Percentiles rank a stretch among this genome's conserved stretches.
These are phyloP conservation scores for Ophiocordyceps robertsii DNA, from an alignment of 2,329 filamentous ascomycete genomes.

Conservation along the genomic window DNA sequence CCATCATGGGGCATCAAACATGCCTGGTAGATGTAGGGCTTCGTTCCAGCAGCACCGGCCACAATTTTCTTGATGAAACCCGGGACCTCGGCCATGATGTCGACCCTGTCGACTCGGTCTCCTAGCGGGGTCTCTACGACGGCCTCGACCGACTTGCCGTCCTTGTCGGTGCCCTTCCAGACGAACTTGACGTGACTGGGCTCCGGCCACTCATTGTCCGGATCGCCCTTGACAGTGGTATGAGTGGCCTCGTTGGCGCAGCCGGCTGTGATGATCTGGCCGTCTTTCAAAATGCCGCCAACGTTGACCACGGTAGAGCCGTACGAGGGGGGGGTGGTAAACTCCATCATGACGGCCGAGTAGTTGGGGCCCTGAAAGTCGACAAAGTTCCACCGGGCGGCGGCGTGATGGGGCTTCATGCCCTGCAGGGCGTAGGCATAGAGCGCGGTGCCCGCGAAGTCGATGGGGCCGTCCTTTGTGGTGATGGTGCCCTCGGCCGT, in stretches of 20 bases:
- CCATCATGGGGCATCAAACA: constrained; percentile 11
- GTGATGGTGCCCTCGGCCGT: constrained; percentile 70
- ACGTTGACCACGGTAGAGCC: constrained; percentile 74
- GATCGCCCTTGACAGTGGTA: constrained; percentile 54
- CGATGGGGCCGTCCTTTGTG: constrained; percentile 66
- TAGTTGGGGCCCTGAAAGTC: constrained; percentile 80
- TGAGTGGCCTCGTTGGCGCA: constrained; percentile 53
- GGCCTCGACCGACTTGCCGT: constrained; percentile 60
- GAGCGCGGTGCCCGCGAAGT: constrained; percentile 68
- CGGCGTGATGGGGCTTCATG: constrained; percentile 98
- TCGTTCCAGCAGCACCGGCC: constrained; percentile 75
- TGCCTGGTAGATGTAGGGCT: constrained; percentile 96
- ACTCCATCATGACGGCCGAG: constrained; percentile 92
- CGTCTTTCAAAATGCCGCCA: constrained; percentile 69
- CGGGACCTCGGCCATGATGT: constrained; percentile 94
- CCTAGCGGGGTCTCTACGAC: constrained; percentile 57
- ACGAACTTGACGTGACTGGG: constrained; percentile 61
- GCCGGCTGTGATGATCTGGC: constrained; percentile 64
- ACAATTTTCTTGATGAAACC: constrained; percentile 93
- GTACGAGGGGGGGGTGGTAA: constrained; percentile 85
- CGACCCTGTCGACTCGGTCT: constrained; percentile 59
- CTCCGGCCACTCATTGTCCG: constrained; percentile 78
- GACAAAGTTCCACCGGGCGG: constrained; percentile 84
- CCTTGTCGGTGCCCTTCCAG: constrained; percentile 68
- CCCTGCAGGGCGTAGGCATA: constrained; percentile 83